phyloP scores from a whole-genome alignment of 768 basidiomycete species.

The Leccinum incarnatum region DNA sequence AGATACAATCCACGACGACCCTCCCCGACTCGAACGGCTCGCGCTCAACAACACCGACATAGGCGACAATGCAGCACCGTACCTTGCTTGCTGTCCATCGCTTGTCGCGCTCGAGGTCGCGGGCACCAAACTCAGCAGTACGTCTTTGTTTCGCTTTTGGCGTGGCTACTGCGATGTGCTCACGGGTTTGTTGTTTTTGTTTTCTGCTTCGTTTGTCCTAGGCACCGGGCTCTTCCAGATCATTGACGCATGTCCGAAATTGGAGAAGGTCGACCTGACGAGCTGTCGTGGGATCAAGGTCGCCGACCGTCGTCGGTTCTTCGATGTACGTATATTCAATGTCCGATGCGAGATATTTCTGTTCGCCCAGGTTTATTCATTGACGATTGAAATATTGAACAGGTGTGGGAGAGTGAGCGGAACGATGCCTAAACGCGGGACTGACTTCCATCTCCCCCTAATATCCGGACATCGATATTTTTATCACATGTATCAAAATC shows the following conservation, averaged over 20 bases:
- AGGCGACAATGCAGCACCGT: slow-evolving; percentile 54
- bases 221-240: slow-evolving; percentile 54
- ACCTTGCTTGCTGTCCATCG: slow-evolving; percentile 48
- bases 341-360: background rate
- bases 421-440: background rate
- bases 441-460: background rate
- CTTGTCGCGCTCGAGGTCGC: slow-evolving; percentile 51
- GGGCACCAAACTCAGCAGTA: slow-evolving; percentile 52
- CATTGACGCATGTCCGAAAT: slow-evolving; percentile 52
- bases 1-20: slow-evolving; percentile 7
- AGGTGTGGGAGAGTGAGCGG: slow-evolving; percentile 29
- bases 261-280: slow-evolving; percentile 59
- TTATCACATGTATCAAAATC: background rate
- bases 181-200: background rate
- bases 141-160: background rate
- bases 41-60: slow-evolving; percentile 59
- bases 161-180: background rate
- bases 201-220: slow-evolving; percentile 21
- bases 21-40: slow-evolving; percentile 46
- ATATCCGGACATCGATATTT: background rate
- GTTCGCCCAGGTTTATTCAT: background rate
- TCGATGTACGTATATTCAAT: slow-evolving; percentile 42
- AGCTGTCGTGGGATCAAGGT: slow-evolving; percentile 64
- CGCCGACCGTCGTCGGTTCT: slow-evolving; percentile 60
- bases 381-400: background rate